Percentiles rank a stretch among this genome's conserved stretches.
Evolutionary conservation across 2,329 filamentous ascomycete species (phyloP).

Genomic region (Fusarium sp.): DNA sequence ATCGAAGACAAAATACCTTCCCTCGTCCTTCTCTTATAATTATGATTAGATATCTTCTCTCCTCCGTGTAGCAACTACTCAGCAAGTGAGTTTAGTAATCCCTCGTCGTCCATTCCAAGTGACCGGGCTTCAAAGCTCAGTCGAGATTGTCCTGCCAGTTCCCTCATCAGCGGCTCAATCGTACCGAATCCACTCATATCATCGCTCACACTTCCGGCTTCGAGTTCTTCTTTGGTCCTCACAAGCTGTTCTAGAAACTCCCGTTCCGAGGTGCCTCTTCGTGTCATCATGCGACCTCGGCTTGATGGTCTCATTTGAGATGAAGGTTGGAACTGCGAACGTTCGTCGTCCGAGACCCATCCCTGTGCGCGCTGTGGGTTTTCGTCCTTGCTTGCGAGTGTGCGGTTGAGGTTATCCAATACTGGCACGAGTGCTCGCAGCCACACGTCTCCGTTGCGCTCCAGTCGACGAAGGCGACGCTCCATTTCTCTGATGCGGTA

Average conservation of each 20-base stretch:
- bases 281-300: constrained; percentile 41
- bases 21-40: background rate
- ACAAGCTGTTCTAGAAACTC: constrained; percentile 51
- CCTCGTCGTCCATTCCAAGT: constrained; percentile 45
- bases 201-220: constrained; percentile 46
- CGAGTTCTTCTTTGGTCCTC: constrained; percentile 44
- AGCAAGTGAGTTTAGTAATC: constrained; percentile 35
- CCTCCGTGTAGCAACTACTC: background rate
- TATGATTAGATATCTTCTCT: background rate
- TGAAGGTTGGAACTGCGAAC: constrained; percentile 19
- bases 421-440: constrained; percentile 60
- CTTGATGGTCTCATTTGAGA: constrained; percentile 31
- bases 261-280: constrained; percentile 49
- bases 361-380: constrained; percentile 39
- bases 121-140: constrained; percentile 47
- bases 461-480: constrained; percentile 60
- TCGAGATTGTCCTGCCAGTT: constrained; percentile 54
- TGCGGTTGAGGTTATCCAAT: constrained; percentile 59
- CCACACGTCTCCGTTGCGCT: constrained; percentile 62
- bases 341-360: constrained; percentile 54
- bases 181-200: constrained; percentile 55
- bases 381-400: constrained; percentile 46
- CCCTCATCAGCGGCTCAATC: constrained; percentile 61
- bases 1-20: background rate
- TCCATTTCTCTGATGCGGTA: constrained; percentile 63